Conservation (phyloP, 208 protist genomes). For the Trypanosoma congolense region DNA sequence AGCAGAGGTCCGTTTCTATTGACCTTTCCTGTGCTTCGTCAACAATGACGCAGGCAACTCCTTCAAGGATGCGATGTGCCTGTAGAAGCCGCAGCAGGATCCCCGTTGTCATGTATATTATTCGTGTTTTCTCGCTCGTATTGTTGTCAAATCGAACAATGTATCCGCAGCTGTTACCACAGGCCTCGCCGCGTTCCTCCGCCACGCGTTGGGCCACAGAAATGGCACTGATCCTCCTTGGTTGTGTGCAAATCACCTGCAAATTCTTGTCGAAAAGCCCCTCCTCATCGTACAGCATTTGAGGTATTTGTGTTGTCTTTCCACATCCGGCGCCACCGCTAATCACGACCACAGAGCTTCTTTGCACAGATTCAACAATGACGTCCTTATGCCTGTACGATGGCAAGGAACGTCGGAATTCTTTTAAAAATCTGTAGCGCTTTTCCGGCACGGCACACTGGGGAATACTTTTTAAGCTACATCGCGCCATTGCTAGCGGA, state of each 20-base stretch:
- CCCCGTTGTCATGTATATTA: slow-evolving; percentile 98
- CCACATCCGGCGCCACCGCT: slow-evolving; percentile 97
- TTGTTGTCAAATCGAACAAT: slow-evolving; percentile 85
- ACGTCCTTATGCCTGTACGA: slow-evolving; percentile 41
- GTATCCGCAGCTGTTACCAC: slow-evolving; percentile 87
- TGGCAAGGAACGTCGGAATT: slow-evolving; percentile 57
- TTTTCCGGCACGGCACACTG: slow-evolving; percentile 3
- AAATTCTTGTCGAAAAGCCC: slow-evolving; percentile 51
- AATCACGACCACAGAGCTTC: slow-evolving; percentile 74
- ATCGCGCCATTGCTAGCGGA: too few species aligned
- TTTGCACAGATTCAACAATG: slow-evolving; percentile 54
- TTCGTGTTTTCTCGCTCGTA: slow-evolving; percentile 77
- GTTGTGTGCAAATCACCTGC: slow-evolving; percentile 85
- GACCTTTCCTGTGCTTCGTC: slow-evolving; percentile 88
- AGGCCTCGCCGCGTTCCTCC: slow-evolving; percentile 71
- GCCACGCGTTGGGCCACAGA: slow-evolving; percentile 88
- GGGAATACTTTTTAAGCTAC: too few species aligned
- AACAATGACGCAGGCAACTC: slow-evolving; percentile 75
- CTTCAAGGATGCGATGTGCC: slow-evolving; percentile 83
- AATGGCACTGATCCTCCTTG: slow-evolving; percentile 86
- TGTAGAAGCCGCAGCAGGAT: slow-evolving; percentile 96
- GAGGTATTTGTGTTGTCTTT: slow-evolving; percentile 96
- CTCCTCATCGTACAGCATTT: slow-evolving; percentile 69
- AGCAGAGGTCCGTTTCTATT: slow-evolving; percentile 79
- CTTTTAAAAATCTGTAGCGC: slow-evolving; percentile 31